phyloP scores from a whole-genome alignment of 306 rosid genomes.

The Pyrus communis region DNA sequence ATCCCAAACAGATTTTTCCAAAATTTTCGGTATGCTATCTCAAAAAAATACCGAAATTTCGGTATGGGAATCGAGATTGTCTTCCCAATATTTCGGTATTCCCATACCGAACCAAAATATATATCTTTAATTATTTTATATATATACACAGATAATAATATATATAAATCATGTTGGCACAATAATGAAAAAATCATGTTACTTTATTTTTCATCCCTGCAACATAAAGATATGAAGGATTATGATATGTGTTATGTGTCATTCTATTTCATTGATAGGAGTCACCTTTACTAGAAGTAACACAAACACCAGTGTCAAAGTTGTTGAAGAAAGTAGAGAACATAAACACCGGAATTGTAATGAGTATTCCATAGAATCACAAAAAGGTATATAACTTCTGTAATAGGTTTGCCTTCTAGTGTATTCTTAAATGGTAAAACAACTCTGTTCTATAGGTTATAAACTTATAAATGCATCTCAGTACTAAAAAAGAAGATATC shows the following conservation, averaged over 20 bases:
- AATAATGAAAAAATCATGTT: slow-evolving; percentile 12
- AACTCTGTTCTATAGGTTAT: background rate
- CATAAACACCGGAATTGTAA: slow-evolving; percentile 48
- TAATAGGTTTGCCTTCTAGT: background rate
- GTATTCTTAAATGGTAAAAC: background rate
- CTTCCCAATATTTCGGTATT: too few relatives aligned
- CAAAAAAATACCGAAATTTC: too few relatives aligned
- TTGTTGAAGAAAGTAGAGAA: slow-evolving; percentile 68
- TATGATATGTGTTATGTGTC: slow-evolving; percentile 2
- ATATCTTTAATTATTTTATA: too few relatives aligned
- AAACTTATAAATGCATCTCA: background rate
- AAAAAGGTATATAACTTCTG: slow-evolving; percentile 51
- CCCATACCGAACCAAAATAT: too few relatives aligned
- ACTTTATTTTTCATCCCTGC: slow-evolving; percentile 12
- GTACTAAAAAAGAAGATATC: background rate
- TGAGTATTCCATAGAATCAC: slow-evolving; percentile 70
- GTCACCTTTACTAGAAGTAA: slow-evolving; percentile 48
- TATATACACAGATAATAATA: too few relatives aligned
- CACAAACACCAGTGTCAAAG: slow-evolving; percentile 70
- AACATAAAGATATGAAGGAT: background rate
- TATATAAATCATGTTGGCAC: slow-evolving; percentile 3
- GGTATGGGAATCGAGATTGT: too few relatives aligned
- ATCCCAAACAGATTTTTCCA: too few relatives aligned
- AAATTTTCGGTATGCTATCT: too few relatives aligned
- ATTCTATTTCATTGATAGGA: slow-evolving; percentile 36